Evolutionary conservation across 495 filamentous ascomycete genomes (phyloP).

Genomic region (Astrothelium subdiscretum): DNA sequence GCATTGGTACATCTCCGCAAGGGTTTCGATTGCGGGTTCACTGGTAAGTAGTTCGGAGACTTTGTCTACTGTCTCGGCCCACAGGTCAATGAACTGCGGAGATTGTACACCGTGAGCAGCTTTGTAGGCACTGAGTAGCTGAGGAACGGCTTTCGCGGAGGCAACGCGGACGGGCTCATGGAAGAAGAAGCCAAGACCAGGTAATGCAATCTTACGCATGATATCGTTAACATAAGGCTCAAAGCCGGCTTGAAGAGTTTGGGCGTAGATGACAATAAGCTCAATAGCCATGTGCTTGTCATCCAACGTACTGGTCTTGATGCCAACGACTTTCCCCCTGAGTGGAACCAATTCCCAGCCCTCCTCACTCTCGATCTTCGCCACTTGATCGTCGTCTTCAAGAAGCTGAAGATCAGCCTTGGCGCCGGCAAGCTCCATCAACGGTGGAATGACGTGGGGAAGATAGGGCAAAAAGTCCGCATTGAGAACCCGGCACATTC

Average conservation of each 20-base stretch:
- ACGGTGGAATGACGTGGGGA: constrained; percentile 83
- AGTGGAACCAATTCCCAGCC: constrained; percentile 97
- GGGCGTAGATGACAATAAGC: constrained; percentile 90
- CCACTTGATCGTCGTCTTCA: constrained; percentile 90
- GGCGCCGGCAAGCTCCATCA: constrained; percentile 80
- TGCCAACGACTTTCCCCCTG: constrained; percentile 95
- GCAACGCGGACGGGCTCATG: constrained; percentile 95
- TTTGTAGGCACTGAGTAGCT: constrained; percentile 89
- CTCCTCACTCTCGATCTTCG: constrained; percentile 86
- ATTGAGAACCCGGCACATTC: constrained; percentile 92
- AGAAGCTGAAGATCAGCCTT: constrained; percentile 96
- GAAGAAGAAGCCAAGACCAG: constrained; percentile 96
- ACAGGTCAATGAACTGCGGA: constrained; percentile 61
- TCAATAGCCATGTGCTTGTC: constrained; percentile 99
- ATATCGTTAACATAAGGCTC: constrained; percentile 85
- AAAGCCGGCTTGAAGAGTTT: constrained; percentile 82
- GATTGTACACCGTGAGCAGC: constrained; percentile 71
- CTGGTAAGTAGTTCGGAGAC: constrained; percentile 88
- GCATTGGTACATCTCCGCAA: constrained; percentile 99
- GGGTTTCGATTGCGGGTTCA: constrained; percentile 89
- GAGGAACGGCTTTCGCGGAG: constrained; percentile 87
- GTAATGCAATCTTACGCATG: constrained; percentile 92
- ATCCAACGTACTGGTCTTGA: constrained; percentile 91
- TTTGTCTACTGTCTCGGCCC: constrained; percentile 78
- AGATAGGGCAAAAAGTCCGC: constrained; percentile 87